phyloP scores from a whole-genome alignment of 257 asterid genomes.

The Petunia secreta region DNA sequence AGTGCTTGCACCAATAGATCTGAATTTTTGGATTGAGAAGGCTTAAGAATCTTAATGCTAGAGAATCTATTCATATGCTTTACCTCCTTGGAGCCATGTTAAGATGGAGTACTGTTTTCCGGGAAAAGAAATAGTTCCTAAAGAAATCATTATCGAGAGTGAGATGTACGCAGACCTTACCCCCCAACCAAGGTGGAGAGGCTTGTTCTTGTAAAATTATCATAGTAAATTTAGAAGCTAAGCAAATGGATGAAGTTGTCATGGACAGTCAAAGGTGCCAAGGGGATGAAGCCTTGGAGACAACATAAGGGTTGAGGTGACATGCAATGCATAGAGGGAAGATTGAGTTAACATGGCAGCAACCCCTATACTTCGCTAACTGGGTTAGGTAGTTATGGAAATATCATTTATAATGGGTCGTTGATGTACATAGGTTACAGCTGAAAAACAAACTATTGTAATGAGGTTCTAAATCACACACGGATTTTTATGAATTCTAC shows the following conservation, averaged over 20 bases:
- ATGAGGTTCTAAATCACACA: background rate
- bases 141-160: too few species aligned
- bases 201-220: too few species aligned
- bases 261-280: background rate
- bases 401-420: conserved; percentile 4
- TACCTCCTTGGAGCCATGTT: background rate
- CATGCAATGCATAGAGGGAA: background rate
- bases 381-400: background rate
- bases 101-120: background rate
- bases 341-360: background rate
- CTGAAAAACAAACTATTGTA: background rate
- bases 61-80: background rate
- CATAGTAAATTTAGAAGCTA: background rate
- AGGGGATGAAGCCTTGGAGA: background rate
- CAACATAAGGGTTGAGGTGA: conserved; percentile 4
- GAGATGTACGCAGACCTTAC: too few species aligned
- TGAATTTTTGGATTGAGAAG: conserved; percentile 5
- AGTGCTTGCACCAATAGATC: background rate
- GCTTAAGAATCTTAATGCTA: background rate
- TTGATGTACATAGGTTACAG: background rate
- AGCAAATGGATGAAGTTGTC: background rate
- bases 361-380: background rate
- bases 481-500: background rate
- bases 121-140: background rate
- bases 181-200: too few species aligned